Conservation (phyloP, 2,329 filamentous ascomycete species). For the Nannizzia gypsea region DNA sequence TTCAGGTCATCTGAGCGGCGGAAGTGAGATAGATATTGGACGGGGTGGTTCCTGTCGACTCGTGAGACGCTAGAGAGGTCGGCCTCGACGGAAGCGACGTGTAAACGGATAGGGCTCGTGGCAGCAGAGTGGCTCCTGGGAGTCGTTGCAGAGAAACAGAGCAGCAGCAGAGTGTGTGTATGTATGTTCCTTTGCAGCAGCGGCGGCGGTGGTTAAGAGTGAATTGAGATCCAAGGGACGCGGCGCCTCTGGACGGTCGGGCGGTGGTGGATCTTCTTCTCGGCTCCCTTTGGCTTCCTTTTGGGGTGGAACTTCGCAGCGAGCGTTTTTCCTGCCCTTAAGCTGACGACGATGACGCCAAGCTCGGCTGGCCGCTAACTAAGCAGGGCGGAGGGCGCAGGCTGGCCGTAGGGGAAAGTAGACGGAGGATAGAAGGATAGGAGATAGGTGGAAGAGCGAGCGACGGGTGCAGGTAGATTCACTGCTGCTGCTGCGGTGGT, state of each 20-base stretch:
- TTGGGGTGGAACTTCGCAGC: background rate
- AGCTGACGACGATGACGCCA: background rate
- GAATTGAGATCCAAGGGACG: background rate
- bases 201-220: background rate
- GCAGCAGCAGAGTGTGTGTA: too few species aligned
- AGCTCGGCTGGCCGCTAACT: background rate
- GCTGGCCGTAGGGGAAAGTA: too few species aligned
- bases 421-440: too few species aligned
- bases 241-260: background rate
- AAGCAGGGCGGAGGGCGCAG: background rate
- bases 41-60: background rate
- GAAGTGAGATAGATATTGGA: background rate
- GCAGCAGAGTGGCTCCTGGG: background rate
- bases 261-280: background rate
- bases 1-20: background rate
- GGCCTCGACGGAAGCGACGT: background rate
- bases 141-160: too few species aligned
- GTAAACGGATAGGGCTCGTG: background rate
- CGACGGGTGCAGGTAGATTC: background rate
- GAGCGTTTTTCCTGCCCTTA: background rate
- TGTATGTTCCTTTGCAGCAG: background rate
- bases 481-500: background rate
- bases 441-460: background rate
- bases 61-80: background rate
- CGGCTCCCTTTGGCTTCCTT: too few species aligned